Conservation (phyloP, 2,329 filamentous ascomycete genomes). For the Arthroderma sp. region DNA sequence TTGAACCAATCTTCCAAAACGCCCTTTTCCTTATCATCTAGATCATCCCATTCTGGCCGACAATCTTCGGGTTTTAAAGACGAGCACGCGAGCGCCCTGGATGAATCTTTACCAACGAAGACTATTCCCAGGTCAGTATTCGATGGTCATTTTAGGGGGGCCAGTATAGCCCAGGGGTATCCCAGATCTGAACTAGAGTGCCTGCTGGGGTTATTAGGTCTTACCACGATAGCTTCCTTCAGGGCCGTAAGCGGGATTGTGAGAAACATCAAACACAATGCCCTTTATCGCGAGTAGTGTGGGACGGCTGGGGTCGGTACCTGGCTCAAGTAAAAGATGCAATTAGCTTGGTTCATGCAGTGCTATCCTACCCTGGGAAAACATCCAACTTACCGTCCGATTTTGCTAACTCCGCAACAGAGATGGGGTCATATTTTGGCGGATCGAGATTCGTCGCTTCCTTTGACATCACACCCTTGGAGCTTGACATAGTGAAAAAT, state of each 20-base stretch:
- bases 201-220: conserved; percentile 11
- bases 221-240: conserved; percentile 76
- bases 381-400: conserved; percentile 54
- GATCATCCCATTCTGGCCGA: conserved; percentile 64
- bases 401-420: conserved; percentile 62
- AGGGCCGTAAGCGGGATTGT: conserved; percentile 73
- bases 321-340: not conserved
- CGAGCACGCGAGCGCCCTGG: conserved; percentile 74
- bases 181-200: not conserved
- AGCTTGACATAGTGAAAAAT: conserved; percentile 4
- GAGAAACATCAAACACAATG: conserved; percentile 84
- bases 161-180: not conserved
- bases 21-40: conserved; percentile 72
- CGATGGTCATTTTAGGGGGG: not conserved
- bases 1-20: conserved; percentile 85
- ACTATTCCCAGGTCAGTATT: conserved; percentile 41
- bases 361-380: too few species aligned
- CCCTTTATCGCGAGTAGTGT: conserved; percentile 61
- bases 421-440: conserved; percentile 79
- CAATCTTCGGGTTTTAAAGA: conserved; percentile 80
- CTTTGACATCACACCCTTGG: conserved; percentile 11
- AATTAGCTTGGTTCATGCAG: too few species aligned
- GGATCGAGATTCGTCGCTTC: conserved; percentile 44
- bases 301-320: conserved; percentile 22
- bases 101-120: conserved; percentile 90